A percentile compares a stretch with the other conserved stretches of the same genome.
phyloP scores from a whole-genome alignment of 306 rosid species.

The Cicer yamashitae region DNA sequence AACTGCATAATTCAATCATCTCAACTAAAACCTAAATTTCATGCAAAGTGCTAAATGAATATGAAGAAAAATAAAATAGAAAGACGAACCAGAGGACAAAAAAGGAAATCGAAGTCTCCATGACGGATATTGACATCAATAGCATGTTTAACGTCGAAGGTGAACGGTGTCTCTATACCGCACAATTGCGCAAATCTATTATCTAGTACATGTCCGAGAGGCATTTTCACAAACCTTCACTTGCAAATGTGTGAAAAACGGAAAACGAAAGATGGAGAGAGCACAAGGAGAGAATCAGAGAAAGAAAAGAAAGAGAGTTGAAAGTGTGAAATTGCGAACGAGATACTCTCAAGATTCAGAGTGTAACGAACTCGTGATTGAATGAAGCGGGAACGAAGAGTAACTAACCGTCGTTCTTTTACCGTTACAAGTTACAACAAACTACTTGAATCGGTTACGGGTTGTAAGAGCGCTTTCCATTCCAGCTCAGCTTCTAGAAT shows the following conservation, averaged over 20 bases:
- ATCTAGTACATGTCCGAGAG: constrained; percentile 61
- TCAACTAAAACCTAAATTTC: background rate
- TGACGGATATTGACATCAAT: background rate
- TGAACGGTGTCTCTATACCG: constrained; percentile 62
- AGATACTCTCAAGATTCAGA: background rate
- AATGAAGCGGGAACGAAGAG: background rate
- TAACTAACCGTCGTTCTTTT: background rate
- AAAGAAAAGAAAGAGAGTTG: background rate
- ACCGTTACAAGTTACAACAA: background rate
- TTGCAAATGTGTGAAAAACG: background rate
- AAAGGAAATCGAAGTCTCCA: constrained; percentile 61
- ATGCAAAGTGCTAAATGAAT: background rate
- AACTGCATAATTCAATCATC: background rate
- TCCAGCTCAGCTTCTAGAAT: background rate
- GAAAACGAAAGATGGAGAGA: background rate
- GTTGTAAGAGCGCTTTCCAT: background rate
- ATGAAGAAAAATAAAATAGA: background rate
- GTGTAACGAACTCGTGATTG: no score
- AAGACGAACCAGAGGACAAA: constrained; percentile 68
- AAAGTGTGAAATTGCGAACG: background rate
- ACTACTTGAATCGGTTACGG: background rate
- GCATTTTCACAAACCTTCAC: constrained; percentile 53
- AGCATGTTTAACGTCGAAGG: constrained; percentile 51
- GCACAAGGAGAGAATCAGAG: background rate
- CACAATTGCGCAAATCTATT: constrained; percentile 52